Evolutionary conservation across 495 filamentous ascomycete species (phyloP).

Genomic region (Penicillium cosmopolitanum): DNA sequence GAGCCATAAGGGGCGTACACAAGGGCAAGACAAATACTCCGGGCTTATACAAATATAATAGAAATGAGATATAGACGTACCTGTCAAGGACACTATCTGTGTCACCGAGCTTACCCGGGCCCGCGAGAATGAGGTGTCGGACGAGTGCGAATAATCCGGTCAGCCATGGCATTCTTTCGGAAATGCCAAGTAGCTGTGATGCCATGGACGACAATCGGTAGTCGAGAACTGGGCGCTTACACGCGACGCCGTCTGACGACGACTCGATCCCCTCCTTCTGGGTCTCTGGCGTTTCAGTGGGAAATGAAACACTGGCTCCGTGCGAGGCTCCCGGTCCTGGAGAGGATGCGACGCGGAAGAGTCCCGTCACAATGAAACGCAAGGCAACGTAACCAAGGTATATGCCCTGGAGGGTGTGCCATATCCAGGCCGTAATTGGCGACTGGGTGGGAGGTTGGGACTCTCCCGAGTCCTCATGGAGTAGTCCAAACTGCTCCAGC

Average conservation of each 20-base stretch:
- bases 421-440: constrained; percentile 55
- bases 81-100: constrained; percentile 82
- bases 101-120: constrained; percentile 73
- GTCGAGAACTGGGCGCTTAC: constrained; percentile 69
- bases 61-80: constrained; percentile 60
- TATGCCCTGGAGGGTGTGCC: constrained; percentile 69
- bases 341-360: constrained; percentile 49
- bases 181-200: constrained; percentile 68
- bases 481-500: constrained; percentile 52
- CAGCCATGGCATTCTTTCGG: constrained; percentile 85
- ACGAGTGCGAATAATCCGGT: constrained; percentile 68
- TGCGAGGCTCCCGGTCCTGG: constrained; percentile 26
- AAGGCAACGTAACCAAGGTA: constrained; percentile 67
- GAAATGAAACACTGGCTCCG: constrained; percentile 29
- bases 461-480: constrained; percentile 34
- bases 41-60: constrained; percentile 12
- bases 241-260: constrained; percentile 50
- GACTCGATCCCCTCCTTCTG: constrained; percentile 26
- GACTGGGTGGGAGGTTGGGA: constrained; percentile 32
- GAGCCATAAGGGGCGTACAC: constrained; percentile 19
- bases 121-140: constrained; percentile 70
- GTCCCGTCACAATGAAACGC: constrained; percentile 60
- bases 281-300: constrained; percentile 28
- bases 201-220: constrained; percentile 75
- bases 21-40: constrained; percentile 24